Conservation (phyloP, 371 early-diverging fungal species). For the Lichtheimia hyalospora region DNA sequence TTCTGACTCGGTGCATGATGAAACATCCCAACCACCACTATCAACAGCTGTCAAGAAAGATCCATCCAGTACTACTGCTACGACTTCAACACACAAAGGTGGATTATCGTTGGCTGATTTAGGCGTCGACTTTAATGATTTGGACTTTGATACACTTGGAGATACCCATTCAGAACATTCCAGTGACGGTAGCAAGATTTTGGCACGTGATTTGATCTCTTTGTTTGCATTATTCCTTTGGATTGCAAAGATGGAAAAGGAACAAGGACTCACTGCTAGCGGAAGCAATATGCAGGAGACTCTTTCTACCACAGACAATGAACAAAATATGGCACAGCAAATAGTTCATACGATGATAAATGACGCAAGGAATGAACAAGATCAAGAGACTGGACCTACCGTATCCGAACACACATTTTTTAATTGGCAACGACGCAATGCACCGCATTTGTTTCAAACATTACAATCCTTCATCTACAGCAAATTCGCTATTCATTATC, state of each 20-base stretch:
- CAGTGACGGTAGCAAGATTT: constrained; percentile 12
- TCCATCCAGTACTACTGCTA: too few species aligned
- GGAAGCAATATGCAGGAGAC: background rate
- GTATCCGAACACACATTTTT: constrained; percentile 23
- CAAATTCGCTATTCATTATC: constrained; percentile 31
- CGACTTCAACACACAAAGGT: background rate
- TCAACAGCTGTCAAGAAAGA: background rate
- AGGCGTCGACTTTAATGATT: constrained; percentile 39
- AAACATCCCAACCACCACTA: background rate
- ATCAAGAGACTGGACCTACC: background rate
- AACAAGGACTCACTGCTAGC: background rate
- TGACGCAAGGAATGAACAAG: background rate
- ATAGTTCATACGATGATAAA: background rate
- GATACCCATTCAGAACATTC: constrained; percentile 4
- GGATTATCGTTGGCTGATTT: constrained; percentile 38
- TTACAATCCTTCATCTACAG: constrained; percentile 50
- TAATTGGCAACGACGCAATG: constrained; percentile 46
- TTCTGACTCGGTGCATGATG: too few species aligned
- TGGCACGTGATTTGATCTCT: constrained; percentile 30
- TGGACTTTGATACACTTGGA: constrained; percentile 19
- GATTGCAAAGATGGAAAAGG: constrained; percentile 32
- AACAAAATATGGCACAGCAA: background rate
- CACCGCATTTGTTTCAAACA: constrained; percentile 48
- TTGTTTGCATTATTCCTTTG: constrained; percentile 35
- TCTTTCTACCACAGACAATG: background rate